These are phyloP conservation scores for Trametes meyenii DNA, from an alignment of 768 basidiomycete species.

Conservation along the genomic window DNA sequence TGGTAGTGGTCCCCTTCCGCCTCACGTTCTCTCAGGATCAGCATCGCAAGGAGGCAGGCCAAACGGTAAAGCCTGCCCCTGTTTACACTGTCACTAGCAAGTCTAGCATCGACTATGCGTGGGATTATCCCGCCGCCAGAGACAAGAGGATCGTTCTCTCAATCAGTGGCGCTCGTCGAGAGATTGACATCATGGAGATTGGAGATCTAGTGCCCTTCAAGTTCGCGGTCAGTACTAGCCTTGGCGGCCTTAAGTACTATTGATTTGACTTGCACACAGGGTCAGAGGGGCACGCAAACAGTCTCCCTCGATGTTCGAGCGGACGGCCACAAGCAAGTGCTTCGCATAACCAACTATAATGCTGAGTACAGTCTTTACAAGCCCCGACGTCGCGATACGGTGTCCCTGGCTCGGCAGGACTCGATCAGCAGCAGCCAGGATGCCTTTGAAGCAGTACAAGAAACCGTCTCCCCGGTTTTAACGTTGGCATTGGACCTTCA, in stretches of 20 bases:
- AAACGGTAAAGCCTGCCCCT: constrained; percentile 43
- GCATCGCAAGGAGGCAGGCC: constrained; percentile 46
- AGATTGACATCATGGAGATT: constrained; percentile 93
- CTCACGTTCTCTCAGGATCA: constrained; percentile 28
- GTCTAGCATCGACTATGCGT: constrained; percentile 72
- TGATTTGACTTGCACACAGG: constrained; percentile 37
- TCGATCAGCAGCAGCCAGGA: constrained; percentile 70
- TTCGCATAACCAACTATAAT: constrained; percentile 86
- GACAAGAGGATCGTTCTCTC: constrained; percentile 77
- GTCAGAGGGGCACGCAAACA: constrained; percentile 56
- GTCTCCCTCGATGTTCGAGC: constrained; percentile 94
- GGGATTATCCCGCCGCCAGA: constrained; percentile 87
- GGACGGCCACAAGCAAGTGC: constrained; percentile 79
- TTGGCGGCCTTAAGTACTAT: neutral
- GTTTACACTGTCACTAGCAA: constrained; percentile 62
- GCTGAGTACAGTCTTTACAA: constrained; percentile 88
- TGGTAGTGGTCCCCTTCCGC: neutral
- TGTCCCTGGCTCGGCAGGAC: constrained; percentile 63
- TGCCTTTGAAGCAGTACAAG: constrained; percentile 82
- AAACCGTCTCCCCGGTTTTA: constrained; percentile 69
- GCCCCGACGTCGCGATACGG: constrained; percentile 57
- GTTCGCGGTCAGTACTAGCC: constrained; percentile 58
- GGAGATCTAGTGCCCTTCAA: constrained; percentile 90
- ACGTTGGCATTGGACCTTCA: constrained; percentile 76
- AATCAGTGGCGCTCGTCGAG: constrained; percentile 61